phyloP scores from a whole-genome alignment of 2,329 filamentous ascomycete species.

The Aureobasidium zeae region DNA sequence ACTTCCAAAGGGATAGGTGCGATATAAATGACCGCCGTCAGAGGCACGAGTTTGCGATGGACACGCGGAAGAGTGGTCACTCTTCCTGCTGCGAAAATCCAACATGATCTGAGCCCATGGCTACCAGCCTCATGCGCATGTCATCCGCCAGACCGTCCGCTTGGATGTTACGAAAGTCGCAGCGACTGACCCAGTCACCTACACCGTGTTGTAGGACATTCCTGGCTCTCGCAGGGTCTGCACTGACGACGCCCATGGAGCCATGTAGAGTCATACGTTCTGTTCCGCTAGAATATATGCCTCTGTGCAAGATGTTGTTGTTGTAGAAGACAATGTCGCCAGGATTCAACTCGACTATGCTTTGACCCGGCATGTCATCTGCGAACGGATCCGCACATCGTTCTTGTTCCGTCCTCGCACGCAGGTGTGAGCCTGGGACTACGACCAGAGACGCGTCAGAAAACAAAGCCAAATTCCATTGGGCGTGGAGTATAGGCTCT shows the following conservation, averaged over 20 bases:
- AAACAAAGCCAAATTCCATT: constrained; percentile 80
- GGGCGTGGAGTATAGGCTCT: constrained; percentile 61
- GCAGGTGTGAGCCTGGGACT: constrained; percentile 64
- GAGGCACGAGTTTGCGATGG: too few species aligned
- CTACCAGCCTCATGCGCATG: constrained; percentile 56
- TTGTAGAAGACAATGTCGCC: constrained; percentile 84
- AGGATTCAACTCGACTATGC: constrained; percentile 55
- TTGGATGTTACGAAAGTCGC: constrained; percentile 45
- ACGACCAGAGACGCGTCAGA: constrained; percentile 66
- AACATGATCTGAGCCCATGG: constrained; percentile 52
- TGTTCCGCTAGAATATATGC: constrained; percentile 49
- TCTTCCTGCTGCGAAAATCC: constrained; percentile 55
- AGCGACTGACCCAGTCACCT: constrained; percentile 53
- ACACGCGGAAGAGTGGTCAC: too few species aligned
- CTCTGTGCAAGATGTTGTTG: constrained; percentile 76
- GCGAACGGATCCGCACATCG: constrained; percentile 58
- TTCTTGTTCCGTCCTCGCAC: constrained; percentile 62
- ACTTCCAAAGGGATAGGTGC: too few species aligned
- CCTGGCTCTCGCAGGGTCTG: constrained; percentile 49
- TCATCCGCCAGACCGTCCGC: constrained; percentile 45
- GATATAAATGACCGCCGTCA: too few species aligned
- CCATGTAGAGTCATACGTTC: constrained; percentile 66
- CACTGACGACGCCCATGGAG: constrained; percentile 54
- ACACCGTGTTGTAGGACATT: constrained; percentile 71
- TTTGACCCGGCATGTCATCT: constrained; percentile 50